Percentiles rank a stretch among this genome's conserved stretches.
These are phyloP conservation scores for Aegilops speltoides DNA, from an alignment of 176 grass and related monocot genomes.

Conservation along the genomic window DNA sequence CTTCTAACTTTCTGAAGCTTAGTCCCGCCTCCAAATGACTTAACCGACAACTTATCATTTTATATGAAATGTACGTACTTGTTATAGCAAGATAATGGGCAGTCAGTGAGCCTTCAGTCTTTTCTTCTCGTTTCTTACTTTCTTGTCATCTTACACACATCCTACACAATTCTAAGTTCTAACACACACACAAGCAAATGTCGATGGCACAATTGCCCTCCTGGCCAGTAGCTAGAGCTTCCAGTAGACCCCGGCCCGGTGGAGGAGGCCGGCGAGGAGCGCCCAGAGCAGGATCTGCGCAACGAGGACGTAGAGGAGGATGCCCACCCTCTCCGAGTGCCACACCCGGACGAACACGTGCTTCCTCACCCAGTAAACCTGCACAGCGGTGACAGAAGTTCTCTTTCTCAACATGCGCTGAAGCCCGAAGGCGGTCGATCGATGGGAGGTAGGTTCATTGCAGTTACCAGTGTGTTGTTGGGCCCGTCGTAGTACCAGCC, in stretches of 20 bases:
- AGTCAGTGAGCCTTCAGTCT: no score
- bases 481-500: constrained; percentile 87
- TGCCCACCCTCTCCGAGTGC: constrained; percentile 67
- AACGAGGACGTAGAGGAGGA: constrained; percentile 89
- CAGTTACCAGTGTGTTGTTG: constrained; percentile 87
- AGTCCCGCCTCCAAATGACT: no score
- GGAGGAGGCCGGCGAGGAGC: constrained; percentile 65
- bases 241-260: constrained; percentile 72
- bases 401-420: background rate
- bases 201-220: no score
- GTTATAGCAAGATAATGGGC: no score
- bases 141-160: no score
- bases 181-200: no score
- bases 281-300: constrained; percentile 88
- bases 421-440: background rate
- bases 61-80: no score
- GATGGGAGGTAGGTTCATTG: background rate
- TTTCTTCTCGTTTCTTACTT: no score
- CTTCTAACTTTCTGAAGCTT: no score
- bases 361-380: constrained; percentile 95
- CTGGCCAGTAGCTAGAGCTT: constrained; percentile 52
- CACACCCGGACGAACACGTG: constrained; percentile 79
- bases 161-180: no score
- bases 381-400: background rate
- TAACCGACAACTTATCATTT: no score